Evolutionary conservation across 2,329 filamentous ascomycete species (phyloP), one percentile per base, ranked within the genome.

Genomic region (Nigrospora sphaerica): DNA sequence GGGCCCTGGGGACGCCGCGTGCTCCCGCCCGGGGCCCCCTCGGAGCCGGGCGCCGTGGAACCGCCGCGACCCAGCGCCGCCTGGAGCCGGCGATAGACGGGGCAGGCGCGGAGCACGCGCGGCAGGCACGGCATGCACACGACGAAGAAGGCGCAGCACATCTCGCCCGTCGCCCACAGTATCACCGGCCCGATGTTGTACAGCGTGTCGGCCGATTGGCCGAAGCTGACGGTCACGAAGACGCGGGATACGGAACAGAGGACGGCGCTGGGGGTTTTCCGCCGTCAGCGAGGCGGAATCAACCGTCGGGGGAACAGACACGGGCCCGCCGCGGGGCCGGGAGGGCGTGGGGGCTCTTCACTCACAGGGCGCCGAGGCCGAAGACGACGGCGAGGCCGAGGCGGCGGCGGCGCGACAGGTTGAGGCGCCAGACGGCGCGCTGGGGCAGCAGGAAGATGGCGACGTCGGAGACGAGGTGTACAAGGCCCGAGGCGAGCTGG

Each of bases 361-460:
- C 46, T 41, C 49, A 62, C 59, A 58, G 40, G 1, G 56, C 6
- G 23, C 58, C 59, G 4, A 59, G 33, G 3, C 54, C 44, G 32
- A 62, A 63, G 14, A 63, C 50, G 12, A 60, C 45, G 2, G 53
- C 54, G 12, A 62, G 49, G 28, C 57, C 56, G 3, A 59, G 2
- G 36, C 49, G 57, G 44, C 54, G 58, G 33, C 46, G 53, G 49
- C 49, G 49, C 12, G 46, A 49, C 57, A 63, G 55, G n/a, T 61
- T 48, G 17, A 63, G 35, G 6, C 44, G 48, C 59, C 59, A 62
- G 12, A 63, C 57, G 6, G 55, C 45, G 23, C 46, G 46, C 44
- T 62, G 59, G 1, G 61, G 61, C 0, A 64, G 47, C 4, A 59
- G 17, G 6, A 63, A 42, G 16, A 62, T 60, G 13, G 48, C 42